Percentiles rank a stretch among this genome's conserved stretches.
Conservation (phyloP, 169 alveolate genomes). For the Plasmodium inui region DNA sequence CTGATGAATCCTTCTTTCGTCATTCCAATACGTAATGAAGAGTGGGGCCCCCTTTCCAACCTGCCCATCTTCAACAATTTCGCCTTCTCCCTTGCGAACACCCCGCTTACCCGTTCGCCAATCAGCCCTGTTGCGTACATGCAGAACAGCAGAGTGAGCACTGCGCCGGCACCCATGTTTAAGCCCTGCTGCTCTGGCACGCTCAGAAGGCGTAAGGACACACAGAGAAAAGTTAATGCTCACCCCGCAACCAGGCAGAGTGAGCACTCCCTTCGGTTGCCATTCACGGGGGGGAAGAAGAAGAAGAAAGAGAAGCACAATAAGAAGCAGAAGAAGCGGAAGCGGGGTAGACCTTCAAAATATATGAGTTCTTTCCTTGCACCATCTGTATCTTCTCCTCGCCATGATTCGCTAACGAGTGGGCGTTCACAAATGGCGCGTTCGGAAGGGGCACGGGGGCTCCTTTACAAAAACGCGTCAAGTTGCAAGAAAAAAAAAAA, state of each 20-base stretch:
- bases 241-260: not conserved
- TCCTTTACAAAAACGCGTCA: not conserved
- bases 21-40: not conserved
- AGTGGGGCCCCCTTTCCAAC: not conserved
- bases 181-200: not conserved
- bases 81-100: not conserved
- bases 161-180: not conserved
- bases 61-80: not conserved
- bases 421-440: not conserved
- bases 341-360: not conserved
- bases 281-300: not conserved
- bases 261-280: not conserved
- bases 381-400: not conserved
- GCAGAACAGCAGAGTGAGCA: not conserved
- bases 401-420: not conserved
- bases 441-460: not conserved
- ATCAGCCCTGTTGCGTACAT: not conserved
- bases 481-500: not conserved
- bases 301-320: too few relatives aligned
- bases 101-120: not conserved
- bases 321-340: not conserved
- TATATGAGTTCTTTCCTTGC: not conserved
- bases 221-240: not conserved
- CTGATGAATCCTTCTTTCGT: not conserved
- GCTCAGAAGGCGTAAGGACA: not conserved